phyloP scores from a whole-genome alignment of 208 protist species.

The Naegleria lovaniensis region DNA sequence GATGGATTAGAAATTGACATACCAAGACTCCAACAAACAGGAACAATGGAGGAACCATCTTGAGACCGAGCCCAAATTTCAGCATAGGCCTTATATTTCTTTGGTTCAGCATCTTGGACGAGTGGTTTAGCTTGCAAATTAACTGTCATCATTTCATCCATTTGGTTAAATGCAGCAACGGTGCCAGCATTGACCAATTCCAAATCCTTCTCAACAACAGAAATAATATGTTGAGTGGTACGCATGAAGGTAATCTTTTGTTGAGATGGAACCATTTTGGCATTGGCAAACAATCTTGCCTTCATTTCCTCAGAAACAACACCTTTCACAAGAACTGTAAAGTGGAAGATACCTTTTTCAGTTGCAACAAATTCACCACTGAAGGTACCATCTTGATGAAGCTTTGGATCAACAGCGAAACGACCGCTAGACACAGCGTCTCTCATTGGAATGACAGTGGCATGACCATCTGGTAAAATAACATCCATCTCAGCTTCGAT shows the following conservation, averaged over 20 bases:
- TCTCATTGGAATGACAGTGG: background rate
- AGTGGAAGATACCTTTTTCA: background rate
- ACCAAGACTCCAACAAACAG: background rate
- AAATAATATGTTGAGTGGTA: conserved; percentile 4
- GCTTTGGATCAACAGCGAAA: background rate
- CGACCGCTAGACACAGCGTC: background rate
- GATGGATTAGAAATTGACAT: background rate
- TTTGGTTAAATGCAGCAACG: background rate
- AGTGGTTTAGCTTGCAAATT: background rate
- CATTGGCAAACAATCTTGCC: too few relatives aligned
- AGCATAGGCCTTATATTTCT: conserved; percentile 22
- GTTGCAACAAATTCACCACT: background rate
- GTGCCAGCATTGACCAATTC: background rate
- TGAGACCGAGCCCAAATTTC: background rate
- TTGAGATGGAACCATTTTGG: background rate
- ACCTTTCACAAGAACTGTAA: background rate
- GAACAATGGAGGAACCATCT: background rate
- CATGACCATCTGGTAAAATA: background rate
- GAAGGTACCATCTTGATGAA: conserved; percentile 5
- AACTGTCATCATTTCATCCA: background rate
- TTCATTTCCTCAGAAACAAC: background rate
- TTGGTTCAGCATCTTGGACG: background rate
- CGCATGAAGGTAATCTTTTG: background rate
- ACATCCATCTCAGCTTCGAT: background rate
- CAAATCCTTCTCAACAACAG: conserved; percentile 2